phyloP scores from a whole-genome alignment of 2,329 filamentous ascomycete species.

The Sclerotinia borealis region DNA sequence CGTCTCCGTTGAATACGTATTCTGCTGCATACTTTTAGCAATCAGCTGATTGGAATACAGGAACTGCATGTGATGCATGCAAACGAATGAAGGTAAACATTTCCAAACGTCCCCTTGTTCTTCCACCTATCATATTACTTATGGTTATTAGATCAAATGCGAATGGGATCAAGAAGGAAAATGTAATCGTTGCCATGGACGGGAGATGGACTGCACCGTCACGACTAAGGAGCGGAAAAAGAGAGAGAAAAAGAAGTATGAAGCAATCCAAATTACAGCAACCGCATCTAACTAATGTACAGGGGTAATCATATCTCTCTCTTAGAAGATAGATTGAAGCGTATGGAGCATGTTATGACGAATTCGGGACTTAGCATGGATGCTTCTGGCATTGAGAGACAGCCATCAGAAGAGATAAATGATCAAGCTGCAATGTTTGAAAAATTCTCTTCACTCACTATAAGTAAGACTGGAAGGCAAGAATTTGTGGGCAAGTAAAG shows the following conservation, averaged over 20 bases:
- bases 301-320: slow-evolving; percentile 18
- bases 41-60: slow-evolving; percentile 13
- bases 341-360: slow-evolving; percentile 23
- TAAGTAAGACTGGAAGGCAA: slow-evolving; percentile 16
- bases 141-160: slow-evolving; percentile 21
- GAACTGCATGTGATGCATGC: slow-evolving; percentile 26
- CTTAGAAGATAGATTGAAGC: slow-evolving; percentile 25
- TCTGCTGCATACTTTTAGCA: not conserved
- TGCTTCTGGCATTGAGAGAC: slow-evolving; percentile 10
- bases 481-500: slow-evolving; percentile 21
- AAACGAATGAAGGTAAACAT: slow-evolving; percentile 25
- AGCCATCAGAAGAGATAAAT: slow-evolving; percentile 18
- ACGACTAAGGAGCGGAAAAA: slow-evolving; percentile 25
- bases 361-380: slow-evolving; percentile 14
- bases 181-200: slow-evolving; percentile 20
- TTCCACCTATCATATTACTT: not conserved
- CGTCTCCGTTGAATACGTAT: not conserved
- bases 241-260: slow-evolving; percentile 22
- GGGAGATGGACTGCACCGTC: slow-evolving; percentile 21
- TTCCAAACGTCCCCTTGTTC: not conserved
- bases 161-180: slow-evolving; percentile 20
- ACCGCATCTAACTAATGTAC: slow-evolving; percentile 3
- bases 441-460: slow-evolving; percentile 21
- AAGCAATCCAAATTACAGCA: slow-evolving; percentile 1
- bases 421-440: slow-evolving; percentile 18